Percentiles rank a stretch among this genome's conserved stretches.
Conservation (phyloP, 371 early-diverging fungal genomes). For the Mortierella sp. region DNA sequence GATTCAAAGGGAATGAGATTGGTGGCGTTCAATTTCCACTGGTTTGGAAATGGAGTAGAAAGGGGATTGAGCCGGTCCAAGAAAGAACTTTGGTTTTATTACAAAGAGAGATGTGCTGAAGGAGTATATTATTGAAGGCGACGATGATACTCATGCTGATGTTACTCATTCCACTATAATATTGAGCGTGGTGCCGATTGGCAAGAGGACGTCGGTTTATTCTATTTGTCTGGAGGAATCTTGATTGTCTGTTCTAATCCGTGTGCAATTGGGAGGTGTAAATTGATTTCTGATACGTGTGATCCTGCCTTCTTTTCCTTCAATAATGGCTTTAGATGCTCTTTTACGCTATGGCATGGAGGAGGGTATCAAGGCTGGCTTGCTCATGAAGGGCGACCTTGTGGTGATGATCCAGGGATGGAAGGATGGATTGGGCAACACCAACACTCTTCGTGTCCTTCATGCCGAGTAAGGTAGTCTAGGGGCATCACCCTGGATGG, state of each 20-base stretch:
- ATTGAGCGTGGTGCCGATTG: slow-evolving; percentile 61
- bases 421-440: slow-evolving; percentile 81
- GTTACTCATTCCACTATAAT: slow-evolving; percentile 87
- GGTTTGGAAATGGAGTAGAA: too few species aligned
- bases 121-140: too few species aligned
- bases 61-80: too few species aligned
- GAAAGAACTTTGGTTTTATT: too few species aligned
- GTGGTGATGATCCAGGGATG: slow-evolving; percentile 82
- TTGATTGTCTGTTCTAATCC: background rate
- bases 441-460: slow-evolving; percentile 81
- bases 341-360: slow-evolving; percentile 74
- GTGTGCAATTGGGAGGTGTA: too few species aligned
- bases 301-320: background rate
- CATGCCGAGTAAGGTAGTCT: slow-evolving; percentile 45
- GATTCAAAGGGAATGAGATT: too few species aligned
- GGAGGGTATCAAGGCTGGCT: slow-evolving; percentile 68
- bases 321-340: slow-evolving; percentile 58
- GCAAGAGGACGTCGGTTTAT: slow-evolving; percentile 60
- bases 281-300: background rate
- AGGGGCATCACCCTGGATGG: too few species aligned
- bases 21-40: too few species aligned
- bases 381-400: slow-evolving; percentile 72
- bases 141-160: too few species aligned
- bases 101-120: too few species aligned
- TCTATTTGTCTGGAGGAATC: background rate